A percentile compares a stretch with the other conserved stretches of the same genome.
Conservation (phyloP, 2,329 filamentous ascomycete genomes). For the Alternaria sp. region DNA sequence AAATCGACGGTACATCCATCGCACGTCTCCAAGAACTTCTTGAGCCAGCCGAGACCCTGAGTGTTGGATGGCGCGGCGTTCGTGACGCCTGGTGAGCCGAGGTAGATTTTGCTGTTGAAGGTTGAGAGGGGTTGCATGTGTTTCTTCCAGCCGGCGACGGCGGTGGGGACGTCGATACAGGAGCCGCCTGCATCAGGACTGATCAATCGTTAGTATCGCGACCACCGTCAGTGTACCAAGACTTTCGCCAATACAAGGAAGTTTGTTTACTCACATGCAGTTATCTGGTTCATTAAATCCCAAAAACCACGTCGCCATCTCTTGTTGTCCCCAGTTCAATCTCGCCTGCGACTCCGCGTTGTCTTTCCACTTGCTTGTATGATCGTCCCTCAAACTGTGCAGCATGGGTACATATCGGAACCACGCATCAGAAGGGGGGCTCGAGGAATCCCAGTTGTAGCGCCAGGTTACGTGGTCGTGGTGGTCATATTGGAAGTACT, state of each 20-base stretch:
- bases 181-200: conserved; percentile 27
- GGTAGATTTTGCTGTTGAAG: conserved; percentile 29
- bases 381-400: conserved; percentile 19
- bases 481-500: conserved; percentile 54
- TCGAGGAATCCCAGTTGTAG: conserved; percentile 71
- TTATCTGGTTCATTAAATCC: conserved; percentile 50
- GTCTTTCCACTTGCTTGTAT: conserved; percentile 28
- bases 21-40: conserved; percentile 38
- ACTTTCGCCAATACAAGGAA: not conserved
- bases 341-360: conserved; percentile 21
- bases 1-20: conserved; percentile 46
- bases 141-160: conserved; percentile 25
- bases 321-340: not conserved
- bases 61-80: conserved; percentile 24
- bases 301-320: conserved; percentile 31
- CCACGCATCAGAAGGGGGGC: conserved; percentile 43
- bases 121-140: conserved; percentile 30
- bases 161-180: conserved; percentile 30
- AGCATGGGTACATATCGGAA: conserved; percentile 69
- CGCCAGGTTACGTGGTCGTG: conserved; percentile 61
- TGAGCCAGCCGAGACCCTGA: conserved; percentile 37
- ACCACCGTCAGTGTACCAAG: not conserved
- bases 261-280: conserved; percentile 25
- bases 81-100: conserved; percentile 45
- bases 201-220: not conserved